Conservation (phyloP, 805 yeast genomes). For the Cyberlindnera xishuangbannaensis region DNA sequence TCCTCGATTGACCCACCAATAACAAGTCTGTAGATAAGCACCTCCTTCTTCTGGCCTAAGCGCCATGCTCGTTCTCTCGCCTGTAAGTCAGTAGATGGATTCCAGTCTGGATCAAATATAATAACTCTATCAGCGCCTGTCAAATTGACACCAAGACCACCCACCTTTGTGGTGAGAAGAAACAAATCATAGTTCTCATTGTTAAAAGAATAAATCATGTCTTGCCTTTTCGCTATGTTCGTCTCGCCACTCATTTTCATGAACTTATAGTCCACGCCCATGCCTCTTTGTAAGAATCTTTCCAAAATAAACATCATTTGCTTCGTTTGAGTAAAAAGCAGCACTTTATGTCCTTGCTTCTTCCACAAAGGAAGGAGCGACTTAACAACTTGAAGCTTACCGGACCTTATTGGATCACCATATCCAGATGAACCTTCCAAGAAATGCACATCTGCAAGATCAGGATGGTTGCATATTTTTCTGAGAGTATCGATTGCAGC, state of each 20-base stretch:
- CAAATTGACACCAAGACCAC: constrained; percentile 89
- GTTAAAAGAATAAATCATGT: constrained; percentile 77
- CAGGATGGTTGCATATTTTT: constrained; percentile 96
- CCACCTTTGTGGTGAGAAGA: constrained; percentile 87
- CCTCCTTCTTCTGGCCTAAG: constrained; percentile 89
- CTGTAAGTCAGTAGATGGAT: constrained; percentile 95
- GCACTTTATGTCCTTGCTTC: constrained; percentile 66
- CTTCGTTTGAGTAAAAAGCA: constrained; percentile 86
- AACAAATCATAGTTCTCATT: constrained; percentile 57
- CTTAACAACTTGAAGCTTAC: constrained; percentile 86
- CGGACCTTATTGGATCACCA: constrained; percentile 63
- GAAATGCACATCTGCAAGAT: constrained; percentile 50
- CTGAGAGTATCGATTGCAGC: constrained; percentile 87
- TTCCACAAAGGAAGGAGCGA: constrained; percentile 74
- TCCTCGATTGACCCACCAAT: constrained; percentile 95
- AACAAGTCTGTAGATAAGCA: constrained; percentile 84
- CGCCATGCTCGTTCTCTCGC: constrained; percentile 98
- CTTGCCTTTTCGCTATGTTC: constrained; percentile 68
- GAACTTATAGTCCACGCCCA: constrained; percentile 38
- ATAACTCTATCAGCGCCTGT: constrained; percentile 95
- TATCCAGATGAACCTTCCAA: constrained; percentile 29
- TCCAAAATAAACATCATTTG: constrained; percentile 92
- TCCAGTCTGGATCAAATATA: constrained; percentile 97
- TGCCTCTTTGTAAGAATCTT: constrained; percentile 43
- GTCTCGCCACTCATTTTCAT: constrained; percentile 95